Conservation (phyloP, 495 filamentous ascomycete genomes). For the Xylaria curta region DNA sequence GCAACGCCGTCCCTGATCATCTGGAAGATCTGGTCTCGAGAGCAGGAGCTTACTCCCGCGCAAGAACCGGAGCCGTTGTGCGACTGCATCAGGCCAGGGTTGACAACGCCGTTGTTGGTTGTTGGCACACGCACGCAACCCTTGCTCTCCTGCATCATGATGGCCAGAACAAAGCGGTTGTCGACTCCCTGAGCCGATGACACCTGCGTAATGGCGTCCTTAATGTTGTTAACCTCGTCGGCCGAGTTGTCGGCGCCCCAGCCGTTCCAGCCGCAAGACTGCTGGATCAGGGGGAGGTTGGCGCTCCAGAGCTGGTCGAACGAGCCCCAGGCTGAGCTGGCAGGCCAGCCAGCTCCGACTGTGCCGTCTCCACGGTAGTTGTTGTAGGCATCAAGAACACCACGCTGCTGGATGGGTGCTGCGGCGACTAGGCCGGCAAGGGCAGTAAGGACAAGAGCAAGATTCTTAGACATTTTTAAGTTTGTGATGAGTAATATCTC, state of each 20-base stretch:
- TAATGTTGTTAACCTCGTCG: slow-evolving; percentile 49
- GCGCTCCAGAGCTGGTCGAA: slow-evolving; percentile 34
- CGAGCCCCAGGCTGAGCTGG: slow-evolving; percentile 25
- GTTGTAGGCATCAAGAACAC: slow-evolving; percentile 8
- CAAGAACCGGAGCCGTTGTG: slow-evolving; percentile 38
- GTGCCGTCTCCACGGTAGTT: slow-evolving; percentile 32
- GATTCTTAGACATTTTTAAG: slow-evolving; percentile 25
- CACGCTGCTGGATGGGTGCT: slow-evolving; percentile 17
- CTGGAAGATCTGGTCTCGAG: slow-evolving; percentile 35
- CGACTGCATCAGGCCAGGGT: slow-evolving; percentile 53
- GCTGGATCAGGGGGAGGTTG: slow-evolving; percentile 28
- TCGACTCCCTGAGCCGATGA: slow-evolving; percentile 51
- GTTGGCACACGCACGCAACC: slow-evolving; percentile 58
- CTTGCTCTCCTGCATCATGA: slow-evolving; percentile 65
- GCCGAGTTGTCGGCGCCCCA: slow-evolving; percentile 31
- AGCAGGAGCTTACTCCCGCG: slow-evolving; percentile 33
- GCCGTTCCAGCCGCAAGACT: slow-evolving; percentile 31
- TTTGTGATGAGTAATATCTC: slow-evolving; percentile 10
- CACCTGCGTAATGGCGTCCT: slow-evolving; percentile 48
- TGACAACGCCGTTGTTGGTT: slow-evolving; percentile 46
- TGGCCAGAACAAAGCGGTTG: slow-evolving; percentile 46
- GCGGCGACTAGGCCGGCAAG: slow-evolving; percentile 18
- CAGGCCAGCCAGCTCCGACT: slow-evolving; percentile 31
- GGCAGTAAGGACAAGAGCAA: background rate
- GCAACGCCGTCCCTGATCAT: slow-evolving; percentile 48